Evolutionary conservation across 192 early-diverging fungal genomes (phyloP).

Genomic region (Spizellomyces punctatus): DNA sequence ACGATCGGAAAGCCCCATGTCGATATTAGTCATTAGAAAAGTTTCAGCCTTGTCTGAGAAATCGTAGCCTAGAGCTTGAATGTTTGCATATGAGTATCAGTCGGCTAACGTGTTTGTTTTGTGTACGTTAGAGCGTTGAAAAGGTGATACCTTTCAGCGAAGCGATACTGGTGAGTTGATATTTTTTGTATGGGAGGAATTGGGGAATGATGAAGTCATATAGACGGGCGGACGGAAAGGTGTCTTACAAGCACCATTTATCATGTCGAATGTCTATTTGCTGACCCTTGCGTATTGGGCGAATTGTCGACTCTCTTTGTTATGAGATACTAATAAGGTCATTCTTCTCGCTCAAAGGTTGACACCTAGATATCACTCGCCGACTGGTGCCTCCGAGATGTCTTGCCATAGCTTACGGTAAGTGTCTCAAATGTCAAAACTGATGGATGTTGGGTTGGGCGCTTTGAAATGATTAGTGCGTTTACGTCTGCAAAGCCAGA

Average conservation of each 20-base stretch:
- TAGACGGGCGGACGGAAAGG: slow-evolving; percentile 19
- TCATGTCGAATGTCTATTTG: slow-evolving; percentile 17
- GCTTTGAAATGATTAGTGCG: slow-evolving; percentile 14
- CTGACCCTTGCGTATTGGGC: background rate
- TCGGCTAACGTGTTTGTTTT: background rate
- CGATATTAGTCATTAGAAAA: slow-evolving; percentile 3
- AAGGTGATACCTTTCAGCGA: background rate
- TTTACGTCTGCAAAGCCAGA: slow-evolving; percentile 5
- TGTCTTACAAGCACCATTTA: slow-evolving; percentile 12
- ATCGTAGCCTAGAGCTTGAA: background rate
- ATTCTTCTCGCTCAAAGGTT: too few species aligned
- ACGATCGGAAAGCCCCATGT: slow-evolving; percentile 14
- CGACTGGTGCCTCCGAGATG: too few species aligned
- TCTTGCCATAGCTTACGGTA: too few species aligned
- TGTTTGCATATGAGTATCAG: background rate
- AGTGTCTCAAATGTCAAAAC: too few species aligned
- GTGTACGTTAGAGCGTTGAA: background rate
- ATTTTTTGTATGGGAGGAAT: background rate
- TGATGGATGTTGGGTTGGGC: too few species aligned
- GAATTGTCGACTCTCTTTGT: too few species aligned
- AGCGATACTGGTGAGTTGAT: background rate
- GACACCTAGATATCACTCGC: too few species aligned
- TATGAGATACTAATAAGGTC: too few species aligned
- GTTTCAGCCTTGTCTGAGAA: slow-evolving; percentile 17
- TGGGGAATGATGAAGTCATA: slow-evolving; percentile 1